Conservation (phyloP, 768 basidiomycete species). For the Coprinopsis marcescibilis region DNA sequence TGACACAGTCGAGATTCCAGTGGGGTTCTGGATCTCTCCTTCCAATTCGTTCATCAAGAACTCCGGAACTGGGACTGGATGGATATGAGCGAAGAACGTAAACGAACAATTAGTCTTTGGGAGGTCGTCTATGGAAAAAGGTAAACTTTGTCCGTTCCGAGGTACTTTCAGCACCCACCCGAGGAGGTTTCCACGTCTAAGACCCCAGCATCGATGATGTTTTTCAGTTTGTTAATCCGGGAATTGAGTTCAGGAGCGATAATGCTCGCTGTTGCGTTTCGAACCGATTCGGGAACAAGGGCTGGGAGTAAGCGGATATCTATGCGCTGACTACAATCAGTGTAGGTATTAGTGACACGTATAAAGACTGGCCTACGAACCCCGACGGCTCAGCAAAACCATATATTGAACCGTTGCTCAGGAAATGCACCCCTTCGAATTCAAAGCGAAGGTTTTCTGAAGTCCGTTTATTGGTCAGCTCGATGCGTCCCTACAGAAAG, state of each 20-base stretch:
- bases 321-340: conserved; percentile 38
- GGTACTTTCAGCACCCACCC: conserved; percentile 6
- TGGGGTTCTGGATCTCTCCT: conserved; percentile 67
- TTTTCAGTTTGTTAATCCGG: conserved; percentile 53
- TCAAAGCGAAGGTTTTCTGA: conserved; percentile 60
- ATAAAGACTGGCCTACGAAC: conserved; percentile 26
- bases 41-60: conserved; percentile 64
- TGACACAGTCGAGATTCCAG: conserved; percentile 56
- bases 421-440: conserved; percentile 73
- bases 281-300: conserved; percentile 49
- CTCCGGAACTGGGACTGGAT: conserved; percentile 46
- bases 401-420: conserved; percentile 70
- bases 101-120: conserved; percentile 59
- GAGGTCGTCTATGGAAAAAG: conserved; percentile 33
- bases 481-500: conserved; percentile 56
- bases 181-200: conserved; percentile 45
- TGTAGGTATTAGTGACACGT: neutral
- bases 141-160: neutral
- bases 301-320: conserved; percentile 66
- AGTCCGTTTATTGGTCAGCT: conserved; percentile 49
- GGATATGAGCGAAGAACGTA: conserved; percentile 57
- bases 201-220: conserved; percentile 60
- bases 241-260: conserved; percentile 56
- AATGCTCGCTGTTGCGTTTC: conserved; percentile 54
- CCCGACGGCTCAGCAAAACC: conserved; percentile 62